Evolutionary conservation across 2,329 filamentous ascomycete genomes (phyloP), one percentile per base, ranked within the genome.

Genomic region (Exophiala sp.): DNA sequence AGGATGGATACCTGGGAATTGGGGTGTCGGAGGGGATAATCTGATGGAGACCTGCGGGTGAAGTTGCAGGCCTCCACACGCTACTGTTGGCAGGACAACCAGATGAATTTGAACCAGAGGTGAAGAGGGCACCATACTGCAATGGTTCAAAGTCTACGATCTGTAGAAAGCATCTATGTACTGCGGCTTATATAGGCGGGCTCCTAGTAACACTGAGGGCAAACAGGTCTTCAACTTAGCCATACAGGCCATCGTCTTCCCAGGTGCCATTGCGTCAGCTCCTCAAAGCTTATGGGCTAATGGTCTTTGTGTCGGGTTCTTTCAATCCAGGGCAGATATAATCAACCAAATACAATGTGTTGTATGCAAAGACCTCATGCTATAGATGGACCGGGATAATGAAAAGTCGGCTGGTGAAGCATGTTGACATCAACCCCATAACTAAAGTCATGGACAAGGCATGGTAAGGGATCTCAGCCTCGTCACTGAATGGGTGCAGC

Each of bases 1-100:
- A 32, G 13, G 46, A 48, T 22, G 23, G 37, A 47, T 14, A 24
- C 46, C 23, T 43, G 14, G 38, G 43, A 42, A 43, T 37, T 9
- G 37, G 39, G 43, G 43, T 27, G 19, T 41, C 19, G 16, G 11
- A 22, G 34, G 13, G n/a, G 34, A 16, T n/a, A 29, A 22, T 35
- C 29, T 18, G 34, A 16, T 18, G 34, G 34, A 19, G 34, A 16
- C 34, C 34, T 40, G 40, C 23, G 22, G 34, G 9, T 30, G 44
- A 40, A 35, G 40, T 14, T 24, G 19, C 44, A 48, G 40, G 39
- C 39, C 29, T 41, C 8, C 40, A 34, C 40, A 22, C 41, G 34
- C 41, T n/a, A 32, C 34, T 24, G 44, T 52, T 52, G 40, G 32
- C 49, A 34, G 10, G 49, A 40, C 43, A 46, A 52, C 45, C 49